Conservation (phyloP, 169 alveolate genomes). For the Prorocentrum cordatum region DNA sequence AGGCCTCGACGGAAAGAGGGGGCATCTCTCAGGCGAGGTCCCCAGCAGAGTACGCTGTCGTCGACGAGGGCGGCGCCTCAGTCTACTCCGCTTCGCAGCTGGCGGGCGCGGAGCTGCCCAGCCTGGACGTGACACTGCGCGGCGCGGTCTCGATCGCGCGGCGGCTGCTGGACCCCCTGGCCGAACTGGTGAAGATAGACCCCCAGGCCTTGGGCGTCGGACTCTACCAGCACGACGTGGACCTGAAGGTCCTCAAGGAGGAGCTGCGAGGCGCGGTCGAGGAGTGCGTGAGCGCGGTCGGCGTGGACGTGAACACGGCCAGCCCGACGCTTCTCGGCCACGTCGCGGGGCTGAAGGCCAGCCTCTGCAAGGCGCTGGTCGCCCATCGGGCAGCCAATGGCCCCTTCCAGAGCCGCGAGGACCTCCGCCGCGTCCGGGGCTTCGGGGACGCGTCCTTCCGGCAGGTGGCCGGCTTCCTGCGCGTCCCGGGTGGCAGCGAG, state of each 20-base stretch:
- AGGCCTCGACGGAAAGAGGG: too few relatives aligned
- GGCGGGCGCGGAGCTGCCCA: constrained; percentile 24
- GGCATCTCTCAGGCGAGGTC: too few relatives aligned
- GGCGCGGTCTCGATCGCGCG: constrained; percentile 59
- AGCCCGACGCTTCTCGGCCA: neutral
- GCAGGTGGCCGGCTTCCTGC: constrained; percentile 50
- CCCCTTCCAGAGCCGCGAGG: neutral
- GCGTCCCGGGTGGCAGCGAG: constrained; percentile 15
- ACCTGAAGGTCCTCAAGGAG: constrained; percentile 7
- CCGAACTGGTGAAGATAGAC: constrained; percentile 60
- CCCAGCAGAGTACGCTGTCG: neutral
- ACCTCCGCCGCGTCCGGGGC: neutral
- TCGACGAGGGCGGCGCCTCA: neutral
- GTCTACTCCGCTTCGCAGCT: constrained; percentile 27
- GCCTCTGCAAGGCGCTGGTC: neutral
- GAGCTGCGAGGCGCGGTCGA: neutral
- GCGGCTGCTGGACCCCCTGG: constrained; percentile 42
- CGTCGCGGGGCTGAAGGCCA: too few relatives aligned
- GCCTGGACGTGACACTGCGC: constrained; percentile 5
- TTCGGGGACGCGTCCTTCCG: neutral
- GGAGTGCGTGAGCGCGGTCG: constrained; percentile 20
- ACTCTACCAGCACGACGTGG: constrained; percentile 61
- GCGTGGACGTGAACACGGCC: constrained; percentile 61
- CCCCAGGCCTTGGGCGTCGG: constrained; percentile 43
- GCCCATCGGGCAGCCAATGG: neutral